Conservation (phyloP, 306 rosid genomes). For the Prunus padus region DNA sequence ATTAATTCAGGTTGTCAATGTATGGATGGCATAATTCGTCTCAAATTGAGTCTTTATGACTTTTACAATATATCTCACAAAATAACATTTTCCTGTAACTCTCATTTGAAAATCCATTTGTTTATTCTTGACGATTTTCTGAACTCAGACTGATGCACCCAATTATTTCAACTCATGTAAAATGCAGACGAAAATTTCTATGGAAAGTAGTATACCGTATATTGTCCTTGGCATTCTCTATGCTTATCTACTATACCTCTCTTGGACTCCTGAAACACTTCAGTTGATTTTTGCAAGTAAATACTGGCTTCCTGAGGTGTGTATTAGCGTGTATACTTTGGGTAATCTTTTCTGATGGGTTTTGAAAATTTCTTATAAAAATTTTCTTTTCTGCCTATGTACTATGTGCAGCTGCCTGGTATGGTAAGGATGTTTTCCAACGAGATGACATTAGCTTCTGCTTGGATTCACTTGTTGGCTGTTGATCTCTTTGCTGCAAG, state of each 20-base stretch:
- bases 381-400: slow-evolving; percentile 5
- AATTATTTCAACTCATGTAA: slow-evolving; percentile 25
- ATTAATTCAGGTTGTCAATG: neutral
- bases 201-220: slow-evolving; percentile 71
- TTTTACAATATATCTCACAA: neutral
- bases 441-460: slow-evolving; percentile 92
- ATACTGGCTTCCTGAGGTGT: slow-evolving; percentile 89
- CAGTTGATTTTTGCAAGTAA: slow-evolving; percentile 71
- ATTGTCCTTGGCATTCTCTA: slow-evolving; percentile 74
- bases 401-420: slow-evolving; percentile 62
- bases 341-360: neutral
- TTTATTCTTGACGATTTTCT: neutral
- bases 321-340: slow-evolving; percentile 24
- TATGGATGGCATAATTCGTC: neutral
- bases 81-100: neutral
- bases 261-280: slow-evolving; percentile 90
- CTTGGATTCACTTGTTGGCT: slow-evolving; percentile 93
- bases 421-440: slow-evolving; percentile 83
- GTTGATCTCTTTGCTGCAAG: slow-evolving; percentile 97
- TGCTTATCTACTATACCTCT: slow-evolving; percentile 76
- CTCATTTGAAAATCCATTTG: neutral
- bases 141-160: slow-evolving; percentile 3
- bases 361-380: neutral
- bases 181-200: slow-evolving; percentile 72
- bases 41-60: neutral